phyloP scores from a whole-genome alignment of 2,329 filamentous ascomycete species.

The Sarocladium kiliense region DNA sequence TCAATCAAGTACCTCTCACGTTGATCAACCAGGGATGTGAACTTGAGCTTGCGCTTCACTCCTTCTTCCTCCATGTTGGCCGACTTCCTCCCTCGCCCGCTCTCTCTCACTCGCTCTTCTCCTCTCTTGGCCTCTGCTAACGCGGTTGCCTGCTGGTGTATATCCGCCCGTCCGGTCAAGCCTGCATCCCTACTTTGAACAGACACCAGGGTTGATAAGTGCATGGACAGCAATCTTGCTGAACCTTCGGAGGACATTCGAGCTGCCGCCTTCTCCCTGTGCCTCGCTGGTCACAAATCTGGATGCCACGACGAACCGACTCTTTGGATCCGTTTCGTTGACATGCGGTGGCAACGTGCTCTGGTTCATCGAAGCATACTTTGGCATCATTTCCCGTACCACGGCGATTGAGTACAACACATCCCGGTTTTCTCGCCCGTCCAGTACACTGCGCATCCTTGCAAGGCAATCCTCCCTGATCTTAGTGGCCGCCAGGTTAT shows the following conservation, averaged over 20 bases:
- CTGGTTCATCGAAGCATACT: slow-evolving; percentile 52
- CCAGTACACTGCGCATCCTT: slow-evolving; percentile 64
- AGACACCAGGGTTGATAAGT: slow-evolving; percentile 50
- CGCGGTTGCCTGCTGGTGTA: too few relatives aligned
- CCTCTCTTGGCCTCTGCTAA: too few relatives aligned
- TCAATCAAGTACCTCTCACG: neutral
- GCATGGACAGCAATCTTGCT: slow-evolving; percentile 61
- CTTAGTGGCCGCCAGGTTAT: slow-evolving; percentile 29
- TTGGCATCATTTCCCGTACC: slow-evolving; percentile 63
- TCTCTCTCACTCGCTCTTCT: neutral
- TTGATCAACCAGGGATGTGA: too few relatives aligned
- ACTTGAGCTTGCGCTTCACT: neutral
- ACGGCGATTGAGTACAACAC: slow-evolving; percentile 86
- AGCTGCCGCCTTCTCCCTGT: slow-evolving; percentile 61
- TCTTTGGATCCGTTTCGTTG: slow-evolving; percentile 62
- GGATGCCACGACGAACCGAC: slow-evolving; percentile 62
- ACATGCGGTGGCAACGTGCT: slow-evolving; percentile 52
- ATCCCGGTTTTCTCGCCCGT: slow-evolving; percentile 80
- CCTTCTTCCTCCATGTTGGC: too few relatives aligned
- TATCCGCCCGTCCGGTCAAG: neutral
- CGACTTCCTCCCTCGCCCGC: too few relatives aligned
- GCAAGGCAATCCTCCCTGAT: slow-evolving; percentile 60
- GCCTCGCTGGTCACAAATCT: slow-evolving; percentile 65
- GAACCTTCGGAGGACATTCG: slow-evolving; percentile 66
- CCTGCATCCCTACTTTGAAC: slow-evolving; percentile 27